Evolutionary conservation across 2,329 filamentous ascomycete species (phyloP).

Genomic region (Beauveria scarabaeidicola): DNA sequence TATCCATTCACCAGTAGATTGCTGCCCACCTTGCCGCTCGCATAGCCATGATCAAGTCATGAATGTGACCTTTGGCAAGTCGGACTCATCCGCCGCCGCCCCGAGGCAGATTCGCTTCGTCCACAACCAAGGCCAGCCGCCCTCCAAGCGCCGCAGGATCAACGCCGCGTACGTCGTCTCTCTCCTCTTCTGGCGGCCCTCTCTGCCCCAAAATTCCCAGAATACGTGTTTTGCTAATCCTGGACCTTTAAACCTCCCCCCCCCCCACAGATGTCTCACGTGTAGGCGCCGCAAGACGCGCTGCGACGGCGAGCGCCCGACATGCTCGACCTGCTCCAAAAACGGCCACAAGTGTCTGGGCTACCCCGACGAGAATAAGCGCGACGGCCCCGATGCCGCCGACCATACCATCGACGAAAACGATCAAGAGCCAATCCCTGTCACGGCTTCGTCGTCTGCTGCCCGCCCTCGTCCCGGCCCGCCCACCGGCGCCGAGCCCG

Average conservation of each 20-base stretch:
- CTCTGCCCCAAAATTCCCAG: not conserved
- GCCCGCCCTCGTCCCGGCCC: not conserved
- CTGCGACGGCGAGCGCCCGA: conserved; percentile 64
- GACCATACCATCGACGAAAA: conserved; percentile 30
- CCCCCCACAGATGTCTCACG: conserved; percentile 49
- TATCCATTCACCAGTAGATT: not conserved
- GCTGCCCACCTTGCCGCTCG: not conserved
- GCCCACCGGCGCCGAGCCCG: not conserved
- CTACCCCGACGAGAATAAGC: conserved; percentile 43
- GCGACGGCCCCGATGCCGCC: conserved; percentile 21
- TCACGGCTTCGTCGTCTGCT: not conserved
- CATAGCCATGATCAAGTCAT: conserved; percentile 13
- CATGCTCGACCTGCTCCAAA: conserved; percentile 63
- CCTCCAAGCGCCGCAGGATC: conserved; percentile 69
- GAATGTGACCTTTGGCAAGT: conserved; percentile 17
- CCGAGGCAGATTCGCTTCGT: conserved; percentile 67
- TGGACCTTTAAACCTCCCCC: not conserved
- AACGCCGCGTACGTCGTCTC: conserved; percentile 59
- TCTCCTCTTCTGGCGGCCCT: not conserved
- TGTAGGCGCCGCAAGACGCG: conserved; percentile 70
- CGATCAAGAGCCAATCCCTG: conserved; percentile 16
- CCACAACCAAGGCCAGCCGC: conserved; percentile 72
- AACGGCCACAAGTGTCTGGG: conserved; percentile 63
- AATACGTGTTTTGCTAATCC: not conserved
- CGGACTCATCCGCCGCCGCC: conserved; percentile 21